Base-by-base conservation (phyloP, 768 basidiomycete species). In the Lenzites betulinus region DNA sequence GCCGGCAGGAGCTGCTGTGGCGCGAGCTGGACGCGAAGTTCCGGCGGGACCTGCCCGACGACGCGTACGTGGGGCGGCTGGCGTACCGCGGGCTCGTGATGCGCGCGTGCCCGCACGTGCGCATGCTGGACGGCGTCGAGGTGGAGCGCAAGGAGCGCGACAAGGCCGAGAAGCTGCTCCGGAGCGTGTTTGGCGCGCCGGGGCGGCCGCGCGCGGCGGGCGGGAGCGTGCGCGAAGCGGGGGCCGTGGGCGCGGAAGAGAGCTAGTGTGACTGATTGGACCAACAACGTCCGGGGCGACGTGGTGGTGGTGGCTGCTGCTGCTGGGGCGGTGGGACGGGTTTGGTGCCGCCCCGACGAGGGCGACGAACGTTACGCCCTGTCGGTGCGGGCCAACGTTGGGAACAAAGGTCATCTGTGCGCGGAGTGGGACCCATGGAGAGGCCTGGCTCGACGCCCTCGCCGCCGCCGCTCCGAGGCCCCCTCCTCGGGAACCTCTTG, bases 21-120 rank as follows among this genome's bases (percentile, higher is more conserved):
- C 78, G 84, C 66, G 87, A 87, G 65, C 77, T 92, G 72, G 96
- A 98, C 75, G 77, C 78, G 16, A 88, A 89, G 70, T 98, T 95
- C 80, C 86, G 95, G 20, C 87, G 90, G 70, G 88, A 91, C 64
- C 81, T 99, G 50, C 95, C 96, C 50, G 92, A 98, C 75, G 88
- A 83, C 51, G 84, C 83, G 72, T 98, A 98, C 72, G 83, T 90
- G 49, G 91, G 90, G 23, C 85, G 96, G 41, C 79, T 95, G 33
- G 90, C 86, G 46, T 98, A 98, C 76, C 88, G 96, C 46, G 94
- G 94, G 41, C 78, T 95, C 57, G 79, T 96, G 48, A 93, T 95
- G 90, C 77, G 85, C 25, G 85, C 83, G 33, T 93, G 91, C 70
- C 71, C 77, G 28, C 73, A 78, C 35, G 75, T 98, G 65, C 77